Evolutionary conservation across 2,329 filamentous ascomycete genomes (phyloP), one percentile per base, ranked within the genome.

Genomic region (Fusarium sp.): DNA sequence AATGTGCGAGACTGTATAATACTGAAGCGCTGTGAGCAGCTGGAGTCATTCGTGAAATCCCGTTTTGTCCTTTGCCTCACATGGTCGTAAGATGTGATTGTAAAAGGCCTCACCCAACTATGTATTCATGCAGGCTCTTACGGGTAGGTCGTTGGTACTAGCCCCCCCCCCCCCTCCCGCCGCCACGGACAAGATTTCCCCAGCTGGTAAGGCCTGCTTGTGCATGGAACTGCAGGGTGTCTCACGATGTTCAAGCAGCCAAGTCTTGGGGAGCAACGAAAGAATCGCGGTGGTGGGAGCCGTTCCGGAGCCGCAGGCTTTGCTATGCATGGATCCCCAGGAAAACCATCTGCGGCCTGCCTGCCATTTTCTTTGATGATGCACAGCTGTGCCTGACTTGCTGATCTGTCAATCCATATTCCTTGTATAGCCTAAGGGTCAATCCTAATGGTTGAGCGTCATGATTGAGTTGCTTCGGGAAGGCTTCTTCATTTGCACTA

Each of bases 51-150:
- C 63, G 58, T 45, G 44, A 33, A 45, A 58, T 57, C 50, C 56
- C 61, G 49, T 48, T 64, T 57, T 40, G 20, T 24, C 39, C 36
- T 58, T 63, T 46, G 38, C 67, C 53, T 54, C 34, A 43, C 40
- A 26, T 48, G 52, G 62, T 73, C 66, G 68, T 74, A 70, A 73
- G 66, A 74, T 67, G 18, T 50, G 33, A 22, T 34, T 56, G 24
- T 33, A 34, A 51, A 48, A 60, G 38, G 26, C 40, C 59, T 52
- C 38, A 38, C 18, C 53, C 39, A 51, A 56, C 22, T 59, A 54
- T n/a, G n/a, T n/a, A n/a, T 49, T 63, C 44, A 69, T 69, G 61
- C 36, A 48, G 20, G 54, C 40, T 44, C 45, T 24, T 44, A 52
- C 48, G 51, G 62, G 60, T 34, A 43, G 18, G 44, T 39, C n/a